A percentile compares a stretch with the other conserved stretches of the same genome.
Conservation (phyloP, 805 yeast genomes). For the Candida sakaeoensis region DNA sequence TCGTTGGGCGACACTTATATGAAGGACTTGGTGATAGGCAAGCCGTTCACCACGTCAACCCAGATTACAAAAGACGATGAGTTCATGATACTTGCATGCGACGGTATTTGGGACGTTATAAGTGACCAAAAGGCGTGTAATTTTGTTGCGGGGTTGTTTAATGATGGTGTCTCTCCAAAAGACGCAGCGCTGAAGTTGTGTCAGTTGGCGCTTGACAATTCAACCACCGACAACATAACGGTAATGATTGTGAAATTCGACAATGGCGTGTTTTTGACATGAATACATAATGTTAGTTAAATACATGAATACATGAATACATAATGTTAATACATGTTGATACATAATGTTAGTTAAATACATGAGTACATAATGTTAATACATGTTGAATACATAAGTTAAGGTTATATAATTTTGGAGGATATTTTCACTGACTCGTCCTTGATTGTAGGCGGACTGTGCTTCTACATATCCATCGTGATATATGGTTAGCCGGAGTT, state of each 20-base stretch:
- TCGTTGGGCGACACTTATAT: conserved; percentile 92
- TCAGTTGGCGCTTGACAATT: conserved; percentile 67
- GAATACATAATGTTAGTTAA: too few species aligned
- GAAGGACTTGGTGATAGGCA: conserved; percentile 83
- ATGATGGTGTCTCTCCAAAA: conserved; percentile 46
- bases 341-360: too few species aligned
- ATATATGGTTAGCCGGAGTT: too few species aligned
- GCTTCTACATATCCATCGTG: too few species aligned
- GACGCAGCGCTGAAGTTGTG: conserved; percentile 67
- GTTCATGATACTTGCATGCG: conserved; percentile 88
- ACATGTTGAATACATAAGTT: too few species aligned
- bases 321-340: too few species aligned
- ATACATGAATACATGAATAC: too few species aligned
- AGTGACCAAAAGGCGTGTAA: conserved; percentile 82
- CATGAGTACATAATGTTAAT: too few species aligned
- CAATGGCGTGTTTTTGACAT: conserved; percentile 40
- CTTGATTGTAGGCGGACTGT: too few species aligned
- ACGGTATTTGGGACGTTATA: conserved; percentile 95
- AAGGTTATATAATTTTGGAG: too few species aligned
- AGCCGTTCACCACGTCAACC: conserved; percentile 89
- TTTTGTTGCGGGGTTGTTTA: conserved; percentile 49
- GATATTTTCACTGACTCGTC: too few species aligned
- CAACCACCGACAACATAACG: conserved; percentile 88
- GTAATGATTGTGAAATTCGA: conserved; percentile 79
- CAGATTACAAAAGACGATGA: conserved; percentile 65